phyloP scores from a whole-genome alignment of 805 yeast genomes.

The Wickerhamiella slavikovae region DNA sequence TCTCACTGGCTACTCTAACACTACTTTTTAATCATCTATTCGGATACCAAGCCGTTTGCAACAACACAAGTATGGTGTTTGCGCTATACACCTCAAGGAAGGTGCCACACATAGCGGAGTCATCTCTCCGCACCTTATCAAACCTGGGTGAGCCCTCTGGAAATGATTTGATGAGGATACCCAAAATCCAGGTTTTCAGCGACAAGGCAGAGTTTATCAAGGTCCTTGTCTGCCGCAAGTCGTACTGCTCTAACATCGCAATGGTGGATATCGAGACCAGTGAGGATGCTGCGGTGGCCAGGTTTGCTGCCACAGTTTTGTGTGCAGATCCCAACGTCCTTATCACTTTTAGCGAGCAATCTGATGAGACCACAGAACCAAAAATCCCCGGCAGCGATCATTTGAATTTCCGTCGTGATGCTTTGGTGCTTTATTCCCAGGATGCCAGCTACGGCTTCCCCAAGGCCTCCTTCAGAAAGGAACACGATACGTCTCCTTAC shows the following conservation, averaged over 20 bases:
- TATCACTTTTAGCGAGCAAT: not conserved
- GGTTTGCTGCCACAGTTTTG: not conserved
- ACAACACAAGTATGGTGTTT: too few relatives aligned
- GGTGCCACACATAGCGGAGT: too few relatives aligned
- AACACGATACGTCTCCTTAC: not conserved
- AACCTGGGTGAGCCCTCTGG: too few relatives aligned
- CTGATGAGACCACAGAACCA: not conserved
- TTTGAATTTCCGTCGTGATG: not conserved
- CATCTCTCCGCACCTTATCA: too few relatives aligned
- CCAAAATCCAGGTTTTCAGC: not conserved
- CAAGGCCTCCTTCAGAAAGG: too few relatives aligned
- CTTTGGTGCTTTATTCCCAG: constrained; percentile 1
- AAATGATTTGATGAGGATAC: too few relatives aligned
- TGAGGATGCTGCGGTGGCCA: not conserved
- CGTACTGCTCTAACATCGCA: too few relatives aligned
- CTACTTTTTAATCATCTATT: too few relatives aligned
- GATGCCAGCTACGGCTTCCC: too few relatives aligned
- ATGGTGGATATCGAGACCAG: not conserved
- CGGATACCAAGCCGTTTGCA: too few relatives aligned
- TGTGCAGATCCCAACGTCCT: not conserved
- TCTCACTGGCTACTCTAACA: too few relatives aligned
- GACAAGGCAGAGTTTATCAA: not conserved
- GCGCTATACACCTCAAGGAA: too few relatives aligned
- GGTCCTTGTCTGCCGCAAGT: not conserved
- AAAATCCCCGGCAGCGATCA: not conserved